Evolutionary conservation across 1,139 yeast genomes (phyloP), one percentile per base, ranked within the genome.

Genomic region (Arxiozyma bovina): DNA sequence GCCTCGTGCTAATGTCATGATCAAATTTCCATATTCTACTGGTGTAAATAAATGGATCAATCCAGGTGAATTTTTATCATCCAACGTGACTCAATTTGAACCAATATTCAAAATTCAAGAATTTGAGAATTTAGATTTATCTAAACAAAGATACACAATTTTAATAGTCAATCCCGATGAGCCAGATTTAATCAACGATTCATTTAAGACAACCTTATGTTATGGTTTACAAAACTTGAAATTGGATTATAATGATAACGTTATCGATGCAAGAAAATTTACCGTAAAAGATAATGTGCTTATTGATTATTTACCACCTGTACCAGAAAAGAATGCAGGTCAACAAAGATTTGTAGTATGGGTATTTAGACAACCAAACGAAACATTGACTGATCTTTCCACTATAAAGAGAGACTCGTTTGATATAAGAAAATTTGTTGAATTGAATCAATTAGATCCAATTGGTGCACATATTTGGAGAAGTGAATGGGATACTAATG

Each of bases 381-480:
- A 34, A 15, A 45, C 40, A 20, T 42, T 50, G 17, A 15, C 20
- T 2, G 38, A 42, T 8, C 22, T 9, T 9, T 47, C 45, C 7
- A 17, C 38, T 12, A 41, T 56, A 11, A 59, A 65, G 38, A 71
- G 82, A 59, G 78, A 77, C 17, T 65, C 73, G 52, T 93, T 93
- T 65, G 81, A 89, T 63, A 84, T 93, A 58, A 81, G 98, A 67
- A 62, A 67, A 7, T 90, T 89, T 69, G 87, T 77, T 17, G 74
- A 73, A 6, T 59, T 70, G 9, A 68, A 87, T 67, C 69, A 75
- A 1, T 77, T 93, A 62, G 74, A 75, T 27, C 82, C 98, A 0
- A 82, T 91, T 48, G 98, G 99, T 34, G 97, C 96, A 1, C 95
- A 88, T 69, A 78, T 89, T 50, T 93, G 96, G 95, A 82, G 99